Base-by-base conservation (phyloP, 805 yeast species). In the Blastobotrys attinorum region DNA sequence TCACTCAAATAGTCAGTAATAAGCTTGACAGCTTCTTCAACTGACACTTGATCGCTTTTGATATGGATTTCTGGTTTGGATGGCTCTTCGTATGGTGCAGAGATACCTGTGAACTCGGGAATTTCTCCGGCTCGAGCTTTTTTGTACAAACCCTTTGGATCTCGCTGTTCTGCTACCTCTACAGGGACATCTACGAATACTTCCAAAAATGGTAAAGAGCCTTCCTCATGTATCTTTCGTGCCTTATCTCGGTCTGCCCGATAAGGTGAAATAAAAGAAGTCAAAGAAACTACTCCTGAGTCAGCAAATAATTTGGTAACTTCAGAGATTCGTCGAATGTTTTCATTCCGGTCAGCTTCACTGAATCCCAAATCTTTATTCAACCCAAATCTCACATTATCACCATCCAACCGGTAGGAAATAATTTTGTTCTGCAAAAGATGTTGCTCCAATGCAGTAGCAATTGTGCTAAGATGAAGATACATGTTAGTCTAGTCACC, bases 71-170 rank as follows among this genome's bases (percentile, higher is more conserved):
- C 97, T 22, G 97, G 86, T 29, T 65, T 58, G 53, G 74, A 82
- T 40, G 97, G 97, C 2, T 84, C 92, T 70, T 89, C 97, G 63
- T 89, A 89, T 31, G 97, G 97, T 8, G 96, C 97, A 51, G 88
- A 80, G 46, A 89, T 83, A 45, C 97, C 97, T 13, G 97, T 89
- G 69, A 89, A 89, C 60, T 89, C 95, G 66, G 85, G 85, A 63
- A 89, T 89, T 48, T 83, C 69, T 29, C 97, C 97, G 59, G 88
- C 92, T 64, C 97, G 79, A 15, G 97, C 97, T 74, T 90, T 90
- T 67, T 88, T 88, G 72, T 90, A 90, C 53, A 90, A 71, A 10
- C 97, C 97, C 71, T 90, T 90, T 51, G 97, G 97, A 65, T 90
- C 97, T 69, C 97, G 85, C 65, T 86, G 76, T 71, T 90, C 97